Conservation (phyloP, 169 alveolate genomes). For the Besnoitia besnoiti region DNA sequence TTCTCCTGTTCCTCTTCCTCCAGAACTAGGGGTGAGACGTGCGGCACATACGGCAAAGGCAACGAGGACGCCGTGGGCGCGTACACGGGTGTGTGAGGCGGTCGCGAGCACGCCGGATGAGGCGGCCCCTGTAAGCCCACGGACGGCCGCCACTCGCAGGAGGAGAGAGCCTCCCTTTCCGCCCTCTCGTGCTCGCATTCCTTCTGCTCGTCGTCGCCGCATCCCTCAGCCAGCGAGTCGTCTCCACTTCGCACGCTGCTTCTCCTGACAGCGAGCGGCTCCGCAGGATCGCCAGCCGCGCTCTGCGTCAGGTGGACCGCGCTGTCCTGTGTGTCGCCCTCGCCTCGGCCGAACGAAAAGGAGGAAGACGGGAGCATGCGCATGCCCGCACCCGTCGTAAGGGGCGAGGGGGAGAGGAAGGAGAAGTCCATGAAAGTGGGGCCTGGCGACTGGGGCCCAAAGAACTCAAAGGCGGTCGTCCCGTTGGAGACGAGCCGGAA, state of each 20-base stretch:
- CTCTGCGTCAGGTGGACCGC: neutral
- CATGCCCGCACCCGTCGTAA: neutral
- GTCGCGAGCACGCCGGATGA: neutral
- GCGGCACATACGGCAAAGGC: neutral
- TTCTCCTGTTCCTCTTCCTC: neutral
- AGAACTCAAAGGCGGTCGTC: neutral
- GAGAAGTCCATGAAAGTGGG: neutral
- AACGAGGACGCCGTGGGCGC: constrained; percentile 1
- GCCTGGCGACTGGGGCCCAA: neutral
- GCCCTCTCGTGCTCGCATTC: neutral
- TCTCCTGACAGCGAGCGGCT: neutral
- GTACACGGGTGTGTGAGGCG: constrained; percentile 32
- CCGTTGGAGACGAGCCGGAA: constrained; percentile 11
- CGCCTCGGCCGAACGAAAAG: neutral
- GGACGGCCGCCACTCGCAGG: neutral
- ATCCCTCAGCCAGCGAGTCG: neutral
- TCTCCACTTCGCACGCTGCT: neutral
- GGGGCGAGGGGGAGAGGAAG: neutral
- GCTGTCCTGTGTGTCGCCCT: neutral
- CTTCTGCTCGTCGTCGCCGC: neutral
- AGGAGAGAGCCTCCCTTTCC: neutral
- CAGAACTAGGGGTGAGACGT: neutral
- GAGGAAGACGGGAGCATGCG: neutral
- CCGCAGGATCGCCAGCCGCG: neutral
- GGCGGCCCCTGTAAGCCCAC: neutral